phyloP scores from a whole-genome alignment of 495 filamentous ascomycete species.

The Talaromyces trachyspermus region DNA sequence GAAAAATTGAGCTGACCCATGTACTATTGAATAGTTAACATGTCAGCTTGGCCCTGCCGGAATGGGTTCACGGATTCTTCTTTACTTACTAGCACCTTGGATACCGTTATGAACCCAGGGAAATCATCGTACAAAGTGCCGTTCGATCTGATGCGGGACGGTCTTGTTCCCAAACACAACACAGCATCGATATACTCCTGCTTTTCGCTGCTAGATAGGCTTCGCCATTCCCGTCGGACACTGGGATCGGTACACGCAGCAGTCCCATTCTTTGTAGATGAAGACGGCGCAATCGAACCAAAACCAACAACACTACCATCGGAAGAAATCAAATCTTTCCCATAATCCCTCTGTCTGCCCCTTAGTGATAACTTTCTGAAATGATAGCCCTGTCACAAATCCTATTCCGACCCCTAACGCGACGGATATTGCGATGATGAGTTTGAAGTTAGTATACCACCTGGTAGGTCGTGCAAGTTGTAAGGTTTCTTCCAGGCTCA shows the following conservation, averaged over 20 bases:
- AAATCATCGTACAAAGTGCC: slow-evolving; percentile 18
- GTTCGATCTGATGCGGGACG: slow-evolving; percentile 13
- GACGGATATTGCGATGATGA: no score
- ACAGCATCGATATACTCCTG: slow-evolving; percentile 19
- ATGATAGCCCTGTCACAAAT: no score
- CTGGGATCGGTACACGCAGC: background rate
- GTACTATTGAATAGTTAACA: slow-evolving; percentile 6
- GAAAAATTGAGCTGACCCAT: slow-evolving; percentile 28
- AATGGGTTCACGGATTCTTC: background rate
- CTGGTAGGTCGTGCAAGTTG: no score
- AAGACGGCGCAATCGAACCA: no score
- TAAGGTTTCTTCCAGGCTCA: no score
- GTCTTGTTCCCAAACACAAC: slow-evolving; percentile 16
- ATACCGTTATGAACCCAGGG: slow-evolving; percentile 10
- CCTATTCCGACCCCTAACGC: no score
- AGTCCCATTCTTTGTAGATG: no score
- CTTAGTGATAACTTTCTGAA: no score
- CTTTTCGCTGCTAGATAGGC: slow-evolving; percentile 18
- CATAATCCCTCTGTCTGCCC: no score
- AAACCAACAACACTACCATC: no score
- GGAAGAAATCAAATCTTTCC: no score
- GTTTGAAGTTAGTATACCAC: no score
- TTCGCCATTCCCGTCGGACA: slow-evolving; percentile 23
- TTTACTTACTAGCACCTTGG: background rate
- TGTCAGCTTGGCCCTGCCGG: slow-evolving; percentile 5